phyloP scores from a whole-genome alignment of 2,329 filamentous ascomycete genomes.

The Ciborinia camelliae region DNA sequence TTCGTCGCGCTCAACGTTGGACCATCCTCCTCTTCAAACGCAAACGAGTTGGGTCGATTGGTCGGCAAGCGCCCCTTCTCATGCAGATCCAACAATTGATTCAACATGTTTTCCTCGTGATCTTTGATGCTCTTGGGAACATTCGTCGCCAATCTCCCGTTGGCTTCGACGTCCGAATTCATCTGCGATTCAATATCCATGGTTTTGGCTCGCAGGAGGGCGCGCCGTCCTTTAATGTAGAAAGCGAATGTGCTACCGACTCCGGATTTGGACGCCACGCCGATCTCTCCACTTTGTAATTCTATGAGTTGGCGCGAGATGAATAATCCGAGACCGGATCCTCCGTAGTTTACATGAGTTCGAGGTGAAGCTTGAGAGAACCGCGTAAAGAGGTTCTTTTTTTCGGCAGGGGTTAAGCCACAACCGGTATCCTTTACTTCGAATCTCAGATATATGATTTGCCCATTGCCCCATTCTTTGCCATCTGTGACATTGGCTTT shows the following conservation, averaged over 20 bases:
- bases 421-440: constrained; percentile 74
- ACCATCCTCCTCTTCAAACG: constrained; percentile 13
- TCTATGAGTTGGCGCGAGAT: constrained; percentile 78
- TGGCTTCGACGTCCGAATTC: constrained; percentile 3
- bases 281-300: constrained; percentile 76
- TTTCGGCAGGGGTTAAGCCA: constrained; percentile 66
- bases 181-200: constrained; percentile 11
- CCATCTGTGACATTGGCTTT: constrained; percentile 25
- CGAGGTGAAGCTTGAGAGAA: constrained; percentile 75
- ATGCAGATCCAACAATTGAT: not conserved
- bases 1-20: not conserved
- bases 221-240: constrained; percentile 56
- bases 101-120: constrained; percentile 12
- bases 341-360: constrained; percentile 76
- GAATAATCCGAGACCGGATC: constrained; percentile 74
- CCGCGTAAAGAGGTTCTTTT: constrained; percentile 69
- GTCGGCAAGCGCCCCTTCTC: constrained; percentile 5
- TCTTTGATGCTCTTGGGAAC: constrained; percentile 17
- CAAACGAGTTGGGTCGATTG: constrained; percentile 9
- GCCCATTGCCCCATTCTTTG: constrained; percentile 36
- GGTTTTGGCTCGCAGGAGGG: constrained; percentile 7
- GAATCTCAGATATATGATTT: constrained; percentile 66
- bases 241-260: constrained; percentile 74
- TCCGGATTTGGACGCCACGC: constrained; percentile 63
- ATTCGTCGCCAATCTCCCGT: constrained; percentile 21